Conservation (phyloP, 176 grass and related monocot genomes). For the Aegilops tauschii region DNA sequence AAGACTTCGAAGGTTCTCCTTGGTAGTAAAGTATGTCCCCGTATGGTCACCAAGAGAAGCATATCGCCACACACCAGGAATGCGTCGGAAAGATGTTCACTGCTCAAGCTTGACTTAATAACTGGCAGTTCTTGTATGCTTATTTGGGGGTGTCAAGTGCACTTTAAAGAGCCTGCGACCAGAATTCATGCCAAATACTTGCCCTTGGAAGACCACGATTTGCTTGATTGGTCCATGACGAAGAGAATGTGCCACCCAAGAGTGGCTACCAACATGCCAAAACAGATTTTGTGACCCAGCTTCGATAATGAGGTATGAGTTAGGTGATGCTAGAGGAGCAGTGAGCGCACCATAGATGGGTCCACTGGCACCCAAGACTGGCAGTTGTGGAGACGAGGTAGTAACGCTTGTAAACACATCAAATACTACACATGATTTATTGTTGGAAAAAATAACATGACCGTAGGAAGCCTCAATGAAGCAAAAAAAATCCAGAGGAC, state of each 20-base stretch:
- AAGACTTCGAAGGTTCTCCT: background rate
- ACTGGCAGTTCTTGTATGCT: background rate
- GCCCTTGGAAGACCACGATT: background rate
- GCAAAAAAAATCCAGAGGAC: background rate
- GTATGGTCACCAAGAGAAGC: background rate
- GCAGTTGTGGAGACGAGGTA: background rate
- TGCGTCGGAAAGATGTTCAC: background rate
- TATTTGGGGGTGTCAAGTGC: background rate
- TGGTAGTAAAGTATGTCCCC: background rate
- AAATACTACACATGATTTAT: background rate
- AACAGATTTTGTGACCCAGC: background rate
- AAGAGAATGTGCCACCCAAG: background rate
- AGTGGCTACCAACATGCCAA: background rate
- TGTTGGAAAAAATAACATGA: conserved; percentile 25
- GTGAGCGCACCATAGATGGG: background rate
- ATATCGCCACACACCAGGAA: background rate
- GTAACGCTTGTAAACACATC: background rate
- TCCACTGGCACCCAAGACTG: background rate
- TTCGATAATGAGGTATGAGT: background rate
- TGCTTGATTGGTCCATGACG: background rate
- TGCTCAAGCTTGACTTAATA: no score
- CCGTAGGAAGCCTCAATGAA: conserved; percentile 40
- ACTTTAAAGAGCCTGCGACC: background rate
- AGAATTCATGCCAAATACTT: background rate
- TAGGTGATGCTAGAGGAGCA: background rate